phyloP scores from a whole-genome alignment of 805 yeast genomes.

The Spathaspora hagerdaliae region DNA sequence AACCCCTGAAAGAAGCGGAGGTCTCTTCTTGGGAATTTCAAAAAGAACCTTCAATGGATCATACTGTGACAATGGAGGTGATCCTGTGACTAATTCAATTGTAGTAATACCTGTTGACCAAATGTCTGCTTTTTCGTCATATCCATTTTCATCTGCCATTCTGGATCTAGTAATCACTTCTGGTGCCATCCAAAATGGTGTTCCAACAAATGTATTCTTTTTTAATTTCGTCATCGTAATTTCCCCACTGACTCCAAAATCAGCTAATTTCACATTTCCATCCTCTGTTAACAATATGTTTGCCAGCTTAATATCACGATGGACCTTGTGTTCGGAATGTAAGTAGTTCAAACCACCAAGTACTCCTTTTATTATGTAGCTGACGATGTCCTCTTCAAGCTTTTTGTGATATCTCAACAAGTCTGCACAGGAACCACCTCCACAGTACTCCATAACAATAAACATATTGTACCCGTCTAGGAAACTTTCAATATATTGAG shows the following conservation, averaged over 20 bases:
- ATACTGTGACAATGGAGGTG: conserved; percentile 70
- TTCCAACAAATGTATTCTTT: conserved; percentile 83
- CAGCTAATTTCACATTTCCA: conserved; percentile 80
- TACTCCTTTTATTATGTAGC: conserved; percentile 60
- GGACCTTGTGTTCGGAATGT: conserved; percentile 73
- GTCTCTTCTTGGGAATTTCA: conserved; percentile 59
- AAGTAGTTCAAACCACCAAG: conserved; percentile 71
- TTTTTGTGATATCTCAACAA: conserved; percentile 52
- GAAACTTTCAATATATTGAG: conserved; percentile 58
- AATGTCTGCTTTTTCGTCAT: conserved; percentile 84
- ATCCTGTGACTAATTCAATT: conserved; percentile 77
- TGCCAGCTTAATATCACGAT: conserved; percentile 88
- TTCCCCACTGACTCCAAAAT: conserved; percentile 91
- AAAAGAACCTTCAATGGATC: conserved; percentile 77
- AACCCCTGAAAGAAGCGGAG: conserved; percentile 54
- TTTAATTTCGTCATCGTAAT: conserved; percentile 49
- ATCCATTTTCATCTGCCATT: conserved; percentile 79
- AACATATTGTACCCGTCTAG: conserved; percentile 67
- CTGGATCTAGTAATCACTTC: conserved; percentile 73
- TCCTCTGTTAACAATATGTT: conserved; percentile 68
- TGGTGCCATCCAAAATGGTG: conserved; percentile 99
- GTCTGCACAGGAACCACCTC: conserved; percentile 88
- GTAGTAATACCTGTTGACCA: conserved; percentile 96
- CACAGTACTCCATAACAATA: conserved; percentile 94
- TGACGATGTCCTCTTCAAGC: conserved; percentile 56